phyloP scores from a whole-genome alignment of 768 basidiomycete species.

The Mycena olivaceomarginata region DNA sequence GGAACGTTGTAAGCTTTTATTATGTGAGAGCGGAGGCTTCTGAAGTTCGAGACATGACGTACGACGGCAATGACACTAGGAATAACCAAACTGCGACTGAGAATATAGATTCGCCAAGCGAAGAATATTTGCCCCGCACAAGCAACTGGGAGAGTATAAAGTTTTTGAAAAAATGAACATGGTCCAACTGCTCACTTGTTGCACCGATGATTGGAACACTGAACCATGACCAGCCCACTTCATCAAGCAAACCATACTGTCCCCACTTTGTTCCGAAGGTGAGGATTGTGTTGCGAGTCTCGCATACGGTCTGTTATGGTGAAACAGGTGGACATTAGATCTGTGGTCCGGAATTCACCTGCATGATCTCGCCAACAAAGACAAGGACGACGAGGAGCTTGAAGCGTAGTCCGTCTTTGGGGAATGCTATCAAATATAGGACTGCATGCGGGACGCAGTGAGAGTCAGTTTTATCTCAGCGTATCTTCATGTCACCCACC shows the following conservation, averaged over 20 bases:
- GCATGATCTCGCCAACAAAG: constrained; percentile 42
- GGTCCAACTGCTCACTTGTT: constrained; percentile 19
- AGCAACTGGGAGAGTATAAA: constrained; percentile 36
- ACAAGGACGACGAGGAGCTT: constrained; percentile 44
- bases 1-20: constrained; percentile 18
- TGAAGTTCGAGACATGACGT: background rate
- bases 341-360: no score
- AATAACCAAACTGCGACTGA: constrained; percentile 29
- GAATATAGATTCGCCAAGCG: constrained; percentile 49
- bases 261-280: constrained; percentile 45
- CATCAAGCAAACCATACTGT: constrained; percentile 30
- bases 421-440: constrained; percentile 60
- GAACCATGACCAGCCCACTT: constrained; percentile 43
- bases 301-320: constrained; percentile 34
- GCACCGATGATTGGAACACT: constrained; percentile 41
- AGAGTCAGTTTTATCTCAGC: background rate
- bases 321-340: no score
- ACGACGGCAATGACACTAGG: constrained; percentile 40
- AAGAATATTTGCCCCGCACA: constrained; percentile 48
- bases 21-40: background rate
- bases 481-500: background rate
- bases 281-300: constrained; percentile 42
- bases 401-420: constrained; percentile 31
- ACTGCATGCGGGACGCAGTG: background rate
- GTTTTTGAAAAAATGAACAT: background rate